phyloP scores from a whole-genome alignment of 1,284 basidiomycete genomes.

The Bondarzewia mesenterica region DNA sequence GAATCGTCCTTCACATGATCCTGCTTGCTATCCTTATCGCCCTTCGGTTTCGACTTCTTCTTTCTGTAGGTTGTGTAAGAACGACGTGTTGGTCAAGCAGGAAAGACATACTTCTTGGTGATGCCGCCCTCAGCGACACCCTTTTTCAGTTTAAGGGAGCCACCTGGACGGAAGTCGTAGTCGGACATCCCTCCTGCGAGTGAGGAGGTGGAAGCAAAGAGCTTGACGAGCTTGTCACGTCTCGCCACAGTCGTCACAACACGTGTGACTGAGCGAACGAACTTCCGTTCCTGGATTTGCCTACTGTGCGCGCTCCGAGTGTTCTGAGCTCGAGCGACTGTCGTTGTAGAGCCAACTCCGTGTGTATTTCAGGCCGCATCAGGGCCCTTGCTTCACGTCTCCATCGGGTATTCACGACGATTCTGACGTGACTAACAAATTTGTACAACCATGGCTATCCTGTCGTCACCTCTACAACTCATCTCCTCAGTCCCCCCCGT shows the following conservation, averaged over 20 bases:
- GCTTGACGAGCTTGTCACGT: background rate
- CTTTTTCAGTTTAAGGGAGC: slow-evolving; percentile 90
- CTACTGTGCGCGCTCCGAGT: too few species aligned
- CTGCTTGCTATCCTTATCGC: slow-evolving; percentile 28
- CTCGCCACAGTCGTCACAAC: background rate
- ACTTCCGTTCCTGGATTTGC: too few species aligned
- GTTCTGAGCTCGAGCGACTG: too few species aligned
- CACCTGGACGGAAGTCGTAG: slow-evolving; percentile 81
- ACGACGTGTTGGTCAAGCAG: slow-evolving; percentile 1
- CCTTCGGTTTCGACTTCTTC: slow-evolving; percentile 75
- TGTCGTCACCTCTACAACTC: slow-evolving; percentile 62
- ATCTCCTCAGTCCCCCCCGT: slow-evolving; percentile 69
- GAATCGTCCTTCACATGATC: slow-evolving; percentile 36
- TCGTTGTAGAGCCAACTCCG: too few species aligned
- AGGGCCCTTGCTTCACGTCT: too few species aligned
- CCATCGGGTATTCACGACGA: too few species aligned
- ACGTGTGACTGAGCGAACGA: too few species aligned
- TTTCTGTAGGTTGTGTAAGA: slow-evolving; percentile 39
- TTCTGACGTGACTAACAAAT: background rate
- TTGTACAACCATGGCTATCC: slow-evolving; percentile 51
- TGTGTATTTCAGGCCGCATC: too few species aligned
- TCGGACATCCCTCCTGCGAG: slow-evolving; percentile 48
- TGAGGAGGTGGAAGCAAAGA: slow-evolving; percentile 1
- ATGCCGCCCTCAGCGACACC: slow-evolving; percentile 68
- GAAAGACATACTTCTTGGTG: slow-evolving; percentile 67